Evolutionary conservation across 305 asterid species (phyloP).

Genomic region (Fraxinus greggii): DNA sequence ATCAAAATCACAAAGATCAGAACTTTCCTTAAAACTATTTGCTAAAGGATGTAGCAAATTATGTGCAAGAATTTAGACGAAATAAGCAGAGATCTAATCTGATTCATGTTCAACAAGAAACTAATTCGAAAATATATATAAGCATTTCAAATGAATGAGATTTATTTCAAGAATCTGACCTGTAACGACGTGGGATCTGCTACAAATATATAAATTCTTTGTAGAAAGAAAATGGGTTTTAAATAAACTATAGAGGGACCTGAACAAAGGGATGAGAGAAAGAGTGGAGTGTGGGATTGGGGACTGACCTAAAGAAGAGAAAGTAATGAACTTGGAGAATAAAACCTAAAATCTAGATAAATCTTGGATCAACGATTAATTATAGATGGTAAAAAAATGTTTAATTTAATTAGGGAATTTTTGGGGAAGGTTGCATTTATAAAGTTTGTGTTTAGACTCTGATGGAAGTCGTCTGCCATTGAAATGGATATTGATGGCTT

Average conservation of each 20-base stretch:
- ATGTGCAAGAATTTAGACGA: constrained; percentile 61
- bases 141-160: constrained; percentile 26
- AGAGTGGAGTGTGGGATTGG: neutral
- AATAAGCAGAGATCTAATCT: constrained; percentile 49
- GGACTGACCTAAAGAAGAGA: neutral
- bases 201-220: neutral
- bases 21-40: neutral
- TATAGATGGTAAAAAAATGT: constrained; percentile 16
- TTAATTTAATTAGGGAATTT: constrained; percentile 1
- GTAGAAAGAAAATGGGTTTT: constrained; percentile 12
- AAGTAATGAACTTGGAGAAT: constrained; percentile 2
- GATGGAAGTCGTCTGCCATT: neutral
- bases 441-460: neutral
- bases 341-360: constrained; percentile 7
- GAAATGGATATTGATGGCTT: neutral
- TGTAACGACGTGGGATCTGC: constrained; percentile 17
- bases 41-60: constrained; percentile 42
- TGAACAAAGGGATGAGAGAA: neutral
- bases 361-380: neutral
- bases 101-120: constrained; percentile 44
- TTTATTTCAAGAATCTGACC: constrained; percentile 1
- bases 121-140: constrained; percentile 7
- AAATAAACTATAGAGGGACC: constrained; percentile 13
- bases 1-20: constrained; percentile 14
- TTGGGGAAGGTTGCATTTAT: constrained; percentile 19